phyloP scores from a whole-genome alignment of 768 basidiomycete genomes.

The Kwoniella heveanensis region DNA sequence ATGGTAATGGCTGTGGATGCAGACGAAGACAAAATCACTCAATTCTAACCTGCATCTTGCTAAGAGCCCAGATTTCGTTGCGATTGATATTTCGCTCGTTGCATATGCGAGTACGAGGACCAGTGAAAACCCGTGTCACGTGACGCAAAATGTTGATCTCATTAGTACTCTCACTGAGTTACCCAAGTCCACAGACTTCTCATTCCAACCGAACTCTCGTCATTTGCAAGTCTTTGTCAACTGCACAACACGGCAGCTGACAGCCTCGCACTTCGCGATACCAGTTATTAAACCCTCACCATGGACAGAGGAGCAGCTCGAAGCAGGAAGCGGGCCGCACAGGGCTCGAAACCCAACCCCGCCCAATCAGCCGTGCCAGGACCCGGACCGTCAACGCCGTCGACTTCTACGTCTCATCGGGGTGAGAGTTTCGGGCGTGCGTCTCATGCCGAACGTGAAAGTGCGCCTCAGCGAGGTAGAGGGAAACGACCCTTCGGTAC shows the following conservation, averaged over 20 bases:
- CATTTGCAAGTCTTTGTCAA: too few relatives aligned
- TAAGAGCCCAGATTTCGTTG: too few relatives aligned
- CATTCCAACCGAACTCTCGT: too few relatives aligned
- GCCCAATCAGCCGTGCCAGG: constrained; percentile 6
- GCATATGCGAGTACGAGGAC: not conserved
- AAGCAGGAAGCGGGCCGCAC: constrained; percentile 31
- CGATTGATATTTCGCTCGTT: not conserved
- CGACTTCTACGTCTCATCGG: not conserved
- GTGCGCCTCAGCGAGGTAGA: too few relatives aligned
- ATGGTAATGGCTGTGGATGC: too few relatives aligned
- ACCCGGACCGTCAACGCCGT: not conserved
- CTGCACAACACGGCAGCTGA: too few relatives aligned
- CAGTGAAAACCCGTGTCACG: not conserved
- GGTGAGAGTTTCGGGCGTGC: not conserved
- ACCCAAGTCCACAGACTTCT: not conserved
- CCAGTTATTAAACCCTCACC: too few relatives aligned
- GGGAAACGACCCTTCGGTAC: not conserved
- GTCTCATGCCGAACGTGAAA: not conserved
- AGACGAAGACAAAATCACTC: too few relatives aligned
- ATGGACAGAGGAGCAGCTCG: constrained; percentile 53
- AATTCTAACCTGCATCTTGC: too few relatives aligned
- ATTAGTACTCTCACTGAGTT: not conserved
- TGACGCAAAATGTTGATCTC: not conserved
- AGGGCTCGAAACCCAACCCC: not conserved
- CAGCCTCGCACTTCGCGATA: too few relatives aligned